Evolutionary conservation across 768 basidiomycete genomes (phyloP), one percentile per base, ranked within the genome.

Genomic region (Suillus subalutaceus): DNA sequence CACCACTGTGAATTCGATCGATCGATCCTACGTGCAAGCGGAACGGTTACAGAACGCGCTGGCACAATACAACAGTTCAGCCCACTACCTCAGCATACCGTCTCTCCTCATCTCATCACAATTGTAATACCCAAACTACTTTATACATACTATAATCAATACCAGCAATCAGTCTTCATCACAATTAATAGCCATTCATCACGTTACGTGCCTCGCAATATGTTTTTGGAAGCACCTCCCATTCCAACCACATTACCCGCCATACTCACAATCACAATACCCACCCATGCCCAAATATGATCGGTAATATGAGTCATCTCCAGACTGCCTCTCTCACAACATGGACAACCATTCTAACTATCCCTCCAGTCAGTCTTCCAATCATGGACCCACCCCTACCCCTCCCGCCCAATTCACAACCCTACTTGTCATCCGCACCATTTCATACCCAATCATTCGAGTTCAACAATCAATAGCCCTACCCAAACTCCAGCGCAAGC

Each of bases 351-450:
- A 32, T 64, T 70, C 26, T 69, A 66, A n/a, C 71, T 75, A 37
- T 73, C 72, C 66, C 32, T 77, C 80, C 56, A 73, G 75, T 50
- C 76, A 76, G 8, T 53, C 77, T 67, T 41, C 68, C 68, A 15
- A 72, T 53, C 74, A 44, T 62, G 71, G 66, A n/a, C n/a, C 64
- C 66, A 61, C 63, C 70, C 56, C 74, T 71, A 9, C 38, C 7
- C 46, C 52, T 26, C 53, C 55, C 8, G 63, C n/a, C 32, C 6
- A 40, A 52, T 35, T 38, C 46, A 35, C 63, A 55, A 58, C 26
- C 63, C 26, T 58, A 64, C 26, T 58, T 57, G 35, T 43, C 63
- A 44, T 37, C 56, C 40, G 18, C 62, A n/a, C 32, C 55, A 16
- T 30, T 41, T 18, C 59, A 60, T 18, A 10, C 58, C 26, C 58